Base-by-base conservation (phyloP, 129 eudicot species). In the Lactuca saligna region DNA sequence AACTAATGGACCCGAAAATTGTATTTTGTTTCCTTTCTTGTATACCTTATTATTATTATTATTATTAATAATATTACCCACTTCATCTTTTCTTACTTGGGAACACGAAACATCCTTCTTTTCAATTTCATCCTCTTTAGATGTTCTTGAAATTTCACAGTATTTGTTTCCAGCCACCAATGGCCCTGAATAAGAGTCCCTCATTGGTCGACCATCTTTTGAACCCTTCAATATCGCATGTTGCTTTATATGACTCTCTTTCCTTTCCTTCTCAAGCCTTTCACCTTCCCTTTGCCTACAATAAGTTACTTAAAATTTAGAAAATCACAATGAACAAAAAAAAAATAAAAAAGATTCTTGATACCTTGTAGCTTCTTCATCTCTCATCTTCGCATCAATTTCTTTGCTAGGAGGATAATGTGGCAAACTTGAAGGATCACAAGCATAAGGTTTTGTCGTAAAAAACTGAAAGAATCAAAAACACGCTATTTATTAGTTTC, bases 361-460 rank as follows among this genome's bases (percentile, higher is more conserved):
- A 54, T 20, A 91, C 97, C 92, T 91, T 75, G 75, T 86, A 51
- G 83, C 84, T 84, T 88, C 94, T 56, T 91, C 97, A 57, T 91
- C 93, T 34, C 97, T 83, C 83, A 68, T 32, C 78, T 86, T 88
- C 44, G 93, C 96, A 73, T 91, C 96, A 42, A 91, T 88, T 74
- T 91, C 97, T 84, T 91, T 91, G 87, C 91, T 91, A 63, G 97
- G 97, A 63, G 97, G 97, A 79, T 85, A 91, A 58, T 82, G 78
- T 9, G 97, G 97, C 79, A 91, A 82, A 74, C 78, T 79, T 61
- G 94, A 80, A 37, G 97, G 96, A 79, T 88, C 94, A 71, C 97
- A 88, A 42, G 97, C 85, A 70, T 63, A 73, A 33, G 97, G 97
- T 66, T 83, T 57, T 61, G 82, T 75, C 3, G 82, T 82, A 77